Base-by-base conservation (phyloP, 805 yeast genomes). In the Saturnispora halmiae region DNA sequence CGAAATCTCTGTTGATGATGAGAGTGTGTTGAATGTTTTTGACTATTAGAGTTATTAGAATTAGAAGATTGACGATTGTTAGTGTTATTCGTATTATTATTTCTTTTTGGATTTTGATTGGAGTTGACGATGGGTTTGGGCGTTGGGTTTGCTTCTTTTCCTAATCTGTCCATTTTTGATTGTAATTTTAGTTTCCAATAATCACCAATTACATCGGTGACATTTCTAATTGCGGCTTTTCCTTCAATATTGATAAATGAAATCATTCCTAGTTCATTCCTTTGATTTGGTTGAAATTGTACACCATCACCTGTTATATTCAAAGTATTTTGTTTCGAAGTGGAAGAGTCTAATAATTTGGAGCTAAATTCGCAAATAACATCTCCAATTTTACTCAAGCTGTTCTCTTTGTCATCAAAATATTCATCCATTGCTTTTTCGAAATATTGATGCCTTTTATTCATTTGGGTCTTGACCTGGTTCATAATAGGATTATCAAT, bases 11-110 rank as follows among this genome's bases (percentile, higher is more conserved):
- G 38, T 25, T 34, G 36, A 11, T 28, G 31, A 7, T n/a, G 15
- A 15, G 14, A 21, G 11, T 30, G 16, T 11, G 11, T 4, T 36
- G 24, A 28, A 38, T 50, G 4, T 69, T 68, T 1, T 51, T 69
- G 31, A 9, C 4, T 30, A 22, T 34, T 14, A 18, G 20, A 4
- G 9, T 34, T 34, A 22, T 22, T 22, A 10, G 6, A 7, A 22
- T 22, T 22, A 10, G 6, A 7, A 7, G 26, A 7, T 22, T 22
- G 26, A 22, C 26, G 26, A 22, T 22, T 22, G 26, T 22, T 22
- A 22, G 20, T 4, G 13, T 34, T 18, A 8, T 34, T n/a, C n/a
- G n/a, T n/a, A n/a, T n/a, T n/a, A n/a, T n/a, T n/a, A n/a, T n/a
- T n/a, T n/a, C n/a, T n/a, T n/a, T n/a, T n/a, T n/a, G n/a, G n/a